These are phyloP conservation scores for Neonothopanus nambi DNA, from an alignment of 1,284 basidiomycete genomes.

Conservation along the genomic window DNA sequence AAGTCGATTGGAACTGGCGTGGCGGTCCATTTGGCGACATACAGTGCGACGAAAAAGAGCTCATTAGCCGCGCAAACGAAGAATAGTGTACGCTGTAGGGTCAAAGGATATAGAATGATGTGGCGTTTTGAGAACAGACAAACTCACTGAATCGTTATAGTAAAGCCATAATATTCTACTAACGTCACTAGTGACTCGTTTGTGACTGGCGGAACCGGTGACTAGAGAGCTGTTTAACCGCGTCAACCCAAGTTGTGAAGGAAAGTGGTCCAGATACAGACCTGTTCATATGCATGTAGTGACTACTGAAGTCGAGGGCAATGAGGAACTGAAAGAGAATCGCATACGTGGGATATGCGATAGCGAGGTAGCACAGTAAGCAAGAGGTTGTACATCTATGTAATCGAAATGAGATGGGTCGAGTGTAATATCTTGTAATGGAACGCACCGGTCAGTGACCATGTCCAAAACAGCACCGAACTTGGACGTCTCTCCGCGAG, in stretches of 20 bases:
- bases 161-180: slow-evolving; percentile 92
- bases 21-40: slow-evolving; percentile 88
- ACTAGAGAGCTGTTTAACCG: slow-evolving; percentile 73
- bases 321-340: slow-evolving; percentile 94
- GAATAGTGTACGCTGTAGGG: slow-evolving; percentile 77
- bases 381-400: slow-evolving; percentile 93
- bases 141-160: slow-evolving; percentile 87
- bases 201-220: slow-evolving; percentile 93
- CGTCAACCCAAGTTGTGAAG: slow-evolving; percentile 10
- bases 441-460: slow-evolving; percentile 94
- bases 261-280: slow-evolving; percentile 35
- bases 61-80: slow-evolving; percentile 97
- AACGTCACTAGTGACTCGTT: slow-evolving; percentile 88
- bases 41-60: slow-evolving; percentile 94
- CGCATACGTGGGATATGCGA: slow-evolving; percentile 83
- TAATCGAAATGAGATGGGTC: neutral
- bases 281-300: slow-evolving; percentile 99
- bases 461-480: slow-evolving; percentile 99
- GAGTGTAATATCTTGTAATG: neutral
- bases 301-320: slow-evolving; percentile 95
- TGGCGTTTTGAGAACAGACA: neutral
- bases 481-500: slow-evolving; percentile 88
- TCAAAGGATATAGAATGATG: slow-evolving; percentile 4
- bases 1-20: slow-evolving; percentile 48
- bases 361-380: slow-evolving; percentile 91